These are phyloP conservation scores for Schizochytrium sp. DNA, from an alignment of 108 stramenopile genomes.

Conservation along the genomic window DNA sequence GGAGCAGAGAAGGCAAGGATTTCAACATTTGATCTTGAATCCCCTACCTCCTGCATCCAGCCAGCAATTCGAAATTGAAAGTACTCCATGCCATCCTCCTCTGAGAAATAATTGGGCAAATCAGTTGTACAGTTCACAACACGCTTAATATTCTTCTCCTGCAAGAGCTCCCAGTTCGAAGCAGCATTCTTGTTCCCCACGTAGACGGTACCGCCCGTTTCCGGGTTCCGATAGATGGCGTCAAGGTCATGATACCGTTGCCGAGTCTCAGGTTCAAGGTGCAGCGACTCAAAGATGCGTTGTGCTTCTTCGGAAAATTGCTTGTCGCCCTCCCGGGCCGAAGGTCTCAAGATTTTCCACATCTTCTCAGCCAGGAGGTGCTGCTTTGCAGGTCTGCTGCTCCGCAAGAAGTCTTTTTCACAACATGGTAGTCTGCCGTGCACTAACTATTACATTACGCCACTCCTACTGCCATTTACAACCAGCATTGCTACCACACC, in stretches of 20 bases:
- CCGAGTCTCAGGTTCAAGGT: constrained; percentile 8
- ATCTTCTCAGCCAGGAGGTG: not conserved
- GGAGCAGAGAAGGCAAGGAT: constrained; percentile 41
- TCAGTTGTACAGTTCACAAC: constrained; percentile 65
- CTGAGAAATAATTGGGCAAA: constrained; percentile 23
- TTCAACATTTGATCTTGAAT: not conserved
- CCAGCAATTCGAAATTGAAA: constrained; percentile 44
- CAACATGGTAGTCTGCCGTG: no score
- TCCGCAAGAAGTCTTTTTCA: not conserved
- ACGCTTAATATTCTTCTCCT: constrained; percentile 37
- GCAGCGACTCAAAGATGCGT: constrained; percentile 37
- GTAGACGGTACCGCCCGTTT: constrained; percentile 62
- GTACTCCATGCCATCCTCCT: constrained; percentile 31
- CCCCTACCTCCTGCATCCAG: constrained; percentile 11
- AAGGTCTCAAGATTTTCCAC: not conserved
- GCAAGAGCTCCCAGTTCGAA: not conserved
- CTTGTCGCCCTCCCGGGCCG: not conserved
- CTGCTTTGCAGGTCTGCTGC: not conserved
- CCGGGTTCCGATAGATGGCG: constrained; percentile 59
- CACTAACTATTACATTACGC: no score
- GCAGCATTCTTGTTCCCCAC: constrained; percentile 68
- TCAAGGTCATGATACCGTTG: constrained; percentile 62
- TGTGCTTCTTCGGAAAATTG: constrained; percentile 59
- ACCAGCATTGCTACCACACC: no score
- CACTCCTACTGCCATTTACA: no score